Conservation (phyloP, 352 stramenopile species). For the Phytophthora sp. region DNA sequence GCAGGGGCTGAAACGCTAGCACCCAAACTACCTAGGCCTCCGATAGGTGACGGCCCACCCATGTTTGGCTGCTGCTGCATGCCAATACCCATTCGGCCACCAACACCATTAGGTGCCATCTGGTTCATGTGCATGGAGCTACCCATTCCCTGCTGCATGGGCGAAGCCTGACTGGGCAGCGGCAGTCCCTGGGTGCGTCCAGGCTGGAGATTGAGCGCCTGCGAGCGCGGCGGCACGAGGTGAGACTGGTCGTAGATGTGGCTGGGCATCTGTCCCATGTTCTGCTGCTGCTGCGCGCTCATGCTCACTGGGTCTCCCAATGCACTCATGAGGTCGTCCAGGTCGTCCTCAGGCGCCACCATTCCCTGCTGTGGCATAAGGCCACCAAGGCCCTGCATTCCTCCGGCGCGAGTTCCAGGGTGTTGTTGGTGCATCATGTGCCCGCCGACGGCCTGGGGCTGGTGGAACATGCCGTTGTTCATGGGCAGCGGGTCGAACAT, state of each 20-base stretch:
- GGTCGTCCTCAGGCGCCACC: constrained; percentile 66
- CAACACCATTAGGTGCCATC: constrained; percentile 35
- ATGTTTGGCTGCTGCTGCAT: constrained; percentile 38
- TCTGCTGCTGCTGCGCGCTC: constrained; percentile 60
- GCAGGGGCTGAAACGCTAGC: constrained; percentile 17
- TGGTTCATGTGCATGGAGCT: constrained; percentile 44
- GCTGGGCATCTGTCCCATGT: constrained; percentile 56
- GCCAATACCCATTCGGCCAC: constrained; percentile 22
- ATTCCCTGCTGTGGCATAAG: constrained; percentile 59
- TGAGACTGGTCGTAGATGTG: constrained; percentile 72
- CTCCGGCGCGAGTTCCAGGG: no score
- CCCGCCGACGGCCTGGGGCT: constrained; percentile 17
- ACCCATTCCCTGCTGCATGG: constrained; percentile 40
- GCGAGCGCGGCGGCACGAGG: constrained; percentile 49
- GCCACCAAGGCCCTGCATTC: constrained; percentile 40
- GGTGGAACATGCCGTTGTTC: constrained; percentile 65
- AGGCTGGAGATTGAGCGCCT: constrained; percentile 33
- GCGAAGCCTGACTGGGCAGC: constrained; percentile 39
- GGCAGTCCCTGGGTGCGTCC: constrained; percentile 38
- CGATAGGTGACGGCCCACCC: constrained; percentile 6
- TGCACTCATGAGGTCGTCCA: constrained; percentile 72
- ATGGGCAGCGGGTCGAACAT: constrained; percentile 79
- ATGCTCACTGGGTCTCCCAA: constrained; percentile 61
- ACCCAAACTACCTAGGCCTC: constrained; percentile 18
- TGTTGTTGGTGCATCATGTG: constrained; percentile 57